Base-by-base conservation (phyloP, 176 grass and related monocot species). In the Poa pratensis region DNA sequence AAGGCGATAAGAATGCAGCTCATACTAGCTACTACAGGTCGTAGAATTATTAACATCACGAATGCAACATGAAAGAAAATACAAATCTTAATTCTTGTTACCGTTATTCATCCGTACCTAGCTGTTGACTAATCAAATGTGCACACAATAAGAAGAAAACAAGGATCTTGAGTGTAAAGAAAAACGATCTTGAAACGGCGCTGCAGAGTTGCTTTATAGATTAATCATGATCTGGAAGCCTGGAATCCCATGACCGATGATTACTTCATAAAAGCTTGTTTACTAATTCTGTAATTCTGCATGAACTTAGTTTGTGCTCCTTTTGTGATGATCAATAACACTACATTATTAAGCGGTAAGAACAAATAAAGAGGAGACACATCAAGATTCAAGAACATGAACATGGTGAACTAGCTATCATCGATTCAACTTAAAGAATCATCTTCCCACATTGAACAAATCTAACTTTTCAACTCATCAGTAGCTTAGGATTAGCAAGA, bases 61-160 rank as follows among this genome's bases (percentile, higher is more conserved):
- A 23, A 61, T 61, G 59, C 59, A 61, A 4, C 59, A 61, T 61
- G 59, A 45, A 45, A 45, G 10, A 45, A 45, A 45, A 45, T 16
- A 40, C 2, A 72, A 45, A 61, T 15, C 53, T 16, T 80, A 54
- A 9, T 20, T 20, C 28, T 75, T 45, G 57, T 42, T 11, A 32
- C 11, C 39, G 60, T 37, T 42, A 61, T 61, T 85, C 40, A 80
- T 72, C 54, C 20, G 9, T 20, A 48, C 75, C 34, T 54, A 54
- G 52, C 61, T 60, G 28, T 7, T 11, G 9, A 3, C 6, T 80
- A 75, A 75, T 18, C 26, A 74, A 74, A 88, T 34, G 17, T 9
- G 66, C 65, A 84, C 64, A 73, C 54, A 79, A 73, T 45, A 79
- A 79, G 46, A 37, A 69, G 9, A 61, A 83, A 83, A 62, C 6